These are phyloP conservation scores for Teunomyces lycoperdinae DNA, from an alignment of 805 yeast genomes.

Conservation along the genomic window DNA sequence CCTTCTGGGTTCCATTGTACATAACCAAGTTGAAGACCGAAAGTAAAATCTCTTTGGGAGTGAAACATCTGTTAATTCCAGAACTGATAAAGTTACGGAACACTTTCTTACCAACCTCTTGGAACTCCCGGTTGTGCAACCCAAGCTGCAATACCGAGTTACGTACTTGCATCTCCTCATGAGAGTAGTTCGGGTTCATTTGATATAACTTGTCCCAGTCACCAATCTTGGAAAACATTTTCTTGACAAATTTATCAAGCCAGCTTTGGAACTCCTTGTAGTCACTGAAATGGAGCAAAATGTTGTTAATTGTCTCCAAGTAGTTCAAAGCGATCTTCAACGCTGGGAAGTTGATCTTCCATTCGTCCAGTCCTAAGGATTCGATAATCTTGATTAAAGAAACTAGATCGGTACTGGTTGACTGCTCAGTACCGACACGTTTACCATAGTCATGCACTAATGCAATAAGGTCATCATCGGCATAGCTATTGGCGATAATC, in stretches of 20 bases:
- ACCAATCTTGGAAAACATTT: constrained; percentile 22
- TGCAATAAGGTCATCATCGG: constrained; percentile 31
- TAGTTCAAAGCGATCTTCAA: constrained; percentile 34
- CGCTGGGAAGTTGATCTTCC: constrained; percentile 28
- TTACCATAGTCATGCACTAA: constrained; percentile 40
- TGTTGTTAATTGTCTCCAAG: constrained; percentile 30
- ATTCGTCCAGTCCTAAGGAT: constrained; percentile 17
- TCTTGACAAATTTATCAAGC: constrained; percentile 15
- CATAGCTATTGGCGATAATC: constrained; percentile 14
- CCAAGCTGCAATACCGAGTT: constrained; percentile 43
- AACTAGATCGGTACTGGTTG: constrained; percentile 20
- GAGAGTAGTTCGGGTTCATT: constrained; percentile 10
- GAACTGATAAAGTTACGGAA: constrained; percentile 46
- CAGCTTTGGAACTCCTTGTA: constrained; percentile 22
- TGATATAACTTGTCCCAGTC: constrained; percentile 22
- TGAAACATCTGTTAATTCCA: constrained; percentile 48
- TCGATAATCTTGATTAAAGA: constrained; percentile 32
- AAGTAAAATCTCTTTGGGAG: constrained; percentile 49
- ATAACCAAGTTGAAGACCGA: constrained; percentile 44
- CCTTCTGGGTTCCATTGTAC: constrained; percentile 39
- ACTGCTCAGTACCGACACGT: constrained; percentile 26
- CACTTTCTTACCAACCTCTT: constrained; percentile 34
- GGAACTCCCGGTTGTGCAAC: constrained; percentile 22
- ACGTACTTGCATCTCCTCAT: constrained; percentile 44
- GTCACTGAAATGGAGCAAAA: constrained; percentile 28